Base-by-base conservation (phyloP, 1,139 yeast genomes). In the Pichiaceae sp. region DNA sequence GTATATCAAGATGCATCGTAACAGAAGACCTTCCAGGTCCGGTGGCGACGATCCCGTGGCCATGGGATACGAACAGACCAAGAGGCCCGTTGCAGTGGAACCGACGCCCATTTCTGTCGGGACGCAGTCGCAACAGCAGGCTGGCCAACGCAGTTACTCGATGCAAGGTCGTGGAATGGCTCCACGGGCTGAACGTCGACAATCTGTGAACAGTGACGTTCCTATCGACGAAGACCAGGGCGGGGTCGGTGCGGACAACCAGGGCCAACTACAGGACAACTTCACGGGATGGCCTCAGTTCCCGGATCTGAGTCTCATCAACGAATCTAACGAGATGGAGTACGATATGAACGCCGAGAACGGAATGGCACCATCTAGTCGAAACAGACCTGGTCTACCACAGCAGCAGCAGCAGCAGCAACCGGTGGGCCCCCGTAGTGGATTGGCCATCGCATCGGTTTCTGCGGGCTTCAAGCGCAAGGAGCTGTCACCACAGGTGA, bases 1-100 rank as follows among this genome's bases (percentile, higher is more conserved):
- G 87, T 72, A 70, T 36, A 63, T 81, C 50, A 72, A 73, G 44
- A 55, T 66, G 38, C 57, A 60, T 39, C 24, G 24, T 7, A 38
- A 11, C 29, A 19, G 9, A 40, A 29, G 16, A 33, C 25, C 21
- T 18, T 31, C 8, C 8, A 4, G 18, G 12, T 12, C 5, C 6
- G 24, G 12, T 19, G 6, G 14, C 17, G n/a, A n/a, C n/a, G n/a
- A n/a, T n/a, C n/a, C n/a, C n/a, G n/a, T n/a, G n/a, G n/a, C n/a
- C n/a, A n/a, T n/a, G n/a, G n/a, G n/a, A n/a, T n/a, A n/a, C n/a
- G n/a, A n/a, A n/a, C n/a, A n/a, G n/a, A n/a, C n/a, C n/a, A n/a
- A n/a, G n/a, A n/a, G n/a, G n/a, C n/a, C n/a, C n/a, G n/a, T n/a
- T n/a, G n/a, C n/a, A n/a, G n/a, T n/a, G n/a, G n/a, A n/a, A n/a